phyloP scores from a whole-genome alignment of 306 rosid species.

The Alnus rubra region DNA sequence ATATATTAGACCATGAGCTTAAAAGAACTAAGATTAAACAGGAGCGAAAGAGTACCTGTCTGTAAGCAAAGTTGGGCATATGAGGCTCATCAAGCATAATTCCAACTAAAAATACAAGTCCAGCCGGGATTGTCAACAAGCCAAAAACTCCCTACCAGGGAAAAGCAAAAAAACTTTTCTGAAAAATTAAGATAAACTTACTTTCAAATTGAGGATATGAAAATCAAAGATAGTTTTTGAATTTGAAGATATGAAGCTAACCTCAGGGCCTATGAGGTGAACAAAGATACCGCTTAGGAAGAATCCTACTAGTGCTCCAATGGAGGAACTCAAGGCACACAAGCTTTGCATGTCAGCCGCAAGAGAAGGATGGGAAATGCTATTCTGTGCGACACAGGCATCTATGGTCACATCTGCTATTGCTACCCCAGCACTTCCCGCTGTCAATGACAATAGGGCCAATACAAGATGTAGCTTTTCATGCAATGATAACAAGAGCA shows the following conservation, averaged over 20 bases:
- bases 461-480: slow-evolving; percentile 69
- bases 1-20: slow-evolving; percentile 27
- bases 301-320: slow-evolving; percentile 86
- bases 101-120: slow-evolving; percentile 69
- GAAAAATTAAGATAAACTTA: slow-evolving; percentile 2
- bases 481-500: slow-evolving; percentile 67
- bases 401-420: slow-evolving; percentile 95
- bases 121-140: slow-evolving; percentile 79
- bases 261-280: slow-evolving; percentile 89
- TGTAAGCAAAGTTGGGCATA: slow-evolving; percentile 49
- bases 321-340: slow-evolving; percentile 80
- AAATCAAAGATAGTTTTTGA: slow-evolving; percentile 6
- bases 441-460: slow-evolving; percentile 70
- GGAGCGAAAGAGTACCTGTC: slow-evolving; percentile 55
- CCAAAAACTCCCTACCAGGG: slow-evolving; percentile 78
- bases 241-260: slow-evolving; percentile 34
- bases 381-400: slow-evolving; percentile 96
- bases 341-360: slow-evolving; percentile 97
- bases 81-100: slow-evolving; percentile 70
- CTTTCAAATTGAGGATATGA: slow-evolving; percentile 1
- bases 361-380: slow-evolving; percentile 66
- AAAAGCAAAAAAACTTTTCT: slow-evolving; percentile 19
- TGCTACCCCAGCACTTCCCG: slow-evolving; percentile 83
- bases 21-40: slow-evolving; percentile 10
- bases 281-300: slow-evolving; percentile 81